Percentiles rank a stretch among this genome's conserved stretches.
Evolutionary conservation across 768 basidiomycete species (phyloP).

Genomic region (Podaxis carcinomalis): DNA sequence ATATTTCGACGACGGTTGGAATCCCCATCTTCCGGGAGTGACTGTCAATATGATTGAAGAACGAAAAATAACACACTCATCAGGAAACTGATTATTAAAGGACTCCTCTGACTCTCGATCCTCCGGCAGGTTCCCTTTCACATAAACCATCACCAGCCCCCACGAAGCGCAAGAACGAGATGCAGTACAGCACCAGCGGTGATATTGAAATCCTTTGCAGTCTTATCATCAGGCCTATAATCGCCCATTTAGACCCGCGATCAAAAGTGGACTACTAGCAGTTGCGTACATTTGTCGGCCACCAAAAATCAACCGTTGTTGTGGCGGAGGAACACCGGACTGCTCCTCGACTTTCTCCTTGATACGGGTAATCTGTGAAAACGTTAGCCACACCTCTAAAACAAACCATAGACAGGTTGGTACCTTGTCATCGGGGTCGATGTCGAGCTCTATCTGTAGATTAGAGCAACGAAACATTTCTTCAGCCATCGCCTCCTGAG

Average conservation of each 20-base stretch:
- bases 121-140: background rate
- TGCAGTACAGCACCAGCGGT: constrained; percentile 84
- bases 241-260: constrained; percentile 1
- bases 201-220: constrained; percentile 80
- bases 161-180: constrained; percentile 92
- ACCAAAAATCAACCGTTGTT: constrained; percentile 90
- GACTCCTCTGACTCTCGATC: background rate
- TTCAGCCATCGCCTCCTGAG: constrained; percentile 1
- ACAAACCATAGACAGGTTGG: constrained; percentile 14
- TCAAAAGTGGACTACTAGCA: background rate
- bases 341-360: constrained; percentile 99
- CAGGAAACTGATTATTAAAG: background rate
- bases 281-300: constrained; percentile 86
- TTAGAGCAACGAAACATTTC: constrained; percentile 1
- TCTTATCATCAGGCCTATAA: constrained; percentile 86
- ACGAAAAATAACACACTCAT: constrained; percentile 8
- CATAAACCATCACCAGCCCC: constrained; percentile 47
- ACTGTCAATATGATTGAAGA: constrained; percentile 3
- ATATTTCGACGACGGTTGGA: background rate
- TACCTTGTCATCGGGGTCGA: constrained; percentile 86
- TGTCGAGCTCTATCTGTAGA: constrained; percentile 89
- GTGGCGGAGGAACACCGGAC: constrained; percentile 93
- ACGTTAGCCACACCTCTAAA: background rate
- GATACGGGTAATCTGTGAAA: constrained; percentile 76
- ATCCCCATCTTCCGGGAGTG: background rate